Conservation (phyloP, 148 eudicot genomes). For the Fagopyrum homotropicum region DNA sequence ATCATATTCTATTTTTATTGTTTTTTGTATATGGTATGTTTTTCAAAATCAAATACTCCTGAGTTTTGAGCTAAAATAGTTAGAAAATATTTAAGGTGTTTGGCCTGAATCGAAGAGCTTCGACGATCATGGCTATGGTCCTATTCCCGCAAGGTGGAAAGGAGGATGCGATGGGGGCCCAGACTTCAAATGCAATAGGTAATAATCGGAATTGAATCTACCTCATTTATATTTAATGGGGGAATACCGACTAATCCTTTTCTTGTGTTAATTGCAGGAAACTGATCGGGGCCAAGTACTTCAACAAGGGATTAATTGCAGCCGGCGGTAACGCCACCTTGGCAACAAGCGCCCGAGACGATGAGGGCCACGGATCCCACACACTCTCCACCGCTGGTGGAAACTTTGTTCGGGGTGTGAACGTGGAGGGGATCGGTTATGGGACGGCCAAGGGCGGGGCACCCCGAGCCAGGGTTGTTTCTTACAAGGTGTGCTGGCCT, state of each 20-base stretch:
- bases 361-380: conserved; percentile 65
- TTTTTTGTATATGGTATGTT: not conserved
- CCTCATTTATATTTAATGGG: too few species aligned
- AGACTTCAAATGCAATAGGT: conserved; percentile 44
- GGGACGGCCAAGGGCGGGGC: conserved; percentile 81
- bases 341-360: conserved; percentile 34
- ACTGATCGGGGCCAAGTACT: conserved; percentile 65
- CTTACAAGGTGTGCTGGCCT: conserved; percentile 67
- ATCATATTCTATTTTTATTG: not conserved
- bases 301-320: conserved; percentile 29
- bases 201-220: not conserved
- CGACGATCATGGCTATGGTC: conserved; percentile 31
- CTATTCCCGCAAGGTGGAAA: conserved; percentile 69
- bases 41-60: not conserved
- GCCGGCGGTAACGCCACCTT: not conserved
- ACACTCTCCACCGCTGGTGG: conserved; percentile 75
- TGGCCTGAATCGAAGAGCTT: conserved; percentile 81
- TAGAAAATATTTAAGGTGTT: conserved; percentile 31
- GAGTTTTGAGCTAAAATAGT: not conserved
- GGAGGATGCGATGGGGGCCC: conserved; percentile 38
- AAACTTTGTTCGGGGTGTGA: conserved; percentile 46
- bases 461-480: conserved; percentile 61
- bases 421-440: conserved; percentile 23
- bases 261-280: conserved; percentile 33
- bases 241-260: too few species aligned